Base-by-base conservation (phyloP, 2,329 filamentous ascomycete species). In the Fusarium palustre region DNA sequence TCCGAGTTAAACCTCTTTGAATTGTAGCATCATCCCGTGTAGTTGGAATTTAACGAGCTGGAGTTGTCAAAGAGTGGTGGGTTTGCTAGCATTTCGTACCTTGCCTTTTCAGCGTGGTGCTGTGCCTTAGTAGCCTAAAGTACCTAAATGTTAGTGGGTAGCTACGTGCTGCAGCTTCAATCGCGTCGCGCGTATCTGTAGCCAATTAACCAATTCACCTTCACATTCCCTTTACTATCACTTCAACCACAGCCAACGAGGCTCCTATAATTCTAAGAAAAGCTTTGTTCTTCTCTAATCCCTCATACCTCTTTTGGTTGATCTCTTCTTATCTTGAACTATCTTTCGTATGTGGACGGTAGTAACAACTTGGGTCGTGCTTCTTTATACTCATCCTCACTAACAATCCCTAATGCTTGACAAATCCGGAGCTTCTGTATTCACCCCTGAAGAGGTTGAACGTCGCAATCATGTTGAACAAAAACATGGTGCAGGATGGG, bases 141-240 rank as follows among this genome's bases (percentile, higher is more conserved):
- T 30, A 30, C 28, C 28, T 30, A 30, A 30, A 30, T 30, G 28
- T 30, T 30, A 11, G 28, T 30, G 28, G 34, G 34, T 18, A 38
- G 36, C 36, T 12, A 12, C 41, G 30, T 45, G 41, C 63, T 63
- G 48, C 22, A 53, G 46, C 53, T 24, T 41, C 38, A 36, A 45
- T 59, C 72, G 67, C 72, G 71, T 74, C 60, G 52, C 36, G 72
- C 72, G 64, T 69, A 66, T 70, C 62, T 59, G 22, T 25, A 31
- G 8, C 12, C 30, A 48, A 46, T 58, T 49, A 43, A 41, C 22
- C 36, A 49, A 36, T 56, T 60, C 38, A 57, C 33, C 4, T 33
- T 33, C 13, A 31, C 30, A 15, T 39, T 38, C 11, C 45, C 25
- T 59, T 59, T 43, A 42, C 30, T 34, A 31, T 53, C 11, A 34